A percentile compares a stretch with the other conserved stretches of the same genome.
Conservation (phyloP, 225 moss, liverwort and hornwort species). For the Straminergon stramineum region DNA sequence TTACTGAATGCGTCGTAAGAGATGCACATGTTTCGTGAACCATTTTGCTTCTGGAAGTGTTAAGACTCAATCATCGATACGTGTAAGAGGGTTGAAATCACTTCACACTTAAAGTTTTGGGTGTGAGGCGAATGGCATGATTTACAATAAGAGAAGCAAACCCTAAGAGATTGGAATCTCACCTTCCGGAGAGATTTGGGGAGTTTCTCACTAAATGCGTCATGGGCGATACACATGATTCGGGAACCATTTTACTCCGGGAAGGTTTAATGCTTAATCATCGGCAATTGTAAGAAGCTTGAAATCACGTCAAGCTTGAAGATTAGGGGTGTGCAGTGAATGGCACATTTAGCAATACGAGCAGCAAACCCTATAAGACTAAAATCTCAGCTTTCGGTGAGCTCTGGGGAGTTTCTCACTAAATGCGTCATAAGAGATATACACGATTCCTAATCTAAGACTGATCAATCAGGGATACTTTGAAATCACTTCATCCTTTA, state of each 20-base stretch:
- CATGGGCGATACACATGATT: background rate
- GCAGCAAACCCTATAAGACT: background rate
- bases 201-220: background rate
- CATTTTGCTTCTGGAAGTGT: background rate
- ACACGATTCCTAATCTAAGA: background rate
- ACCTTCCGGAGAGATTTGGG: conserved; percentile 23
- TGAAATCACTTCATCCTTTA: background rate
- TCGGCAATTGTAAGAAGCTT: background rate
- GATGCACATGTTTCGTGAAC: background rate
- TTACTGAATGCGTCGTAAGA: background rate
- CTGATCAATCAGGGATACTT: background rate
- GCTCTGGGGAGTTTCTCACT: background rate
- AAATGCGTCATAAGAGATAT: background rate
- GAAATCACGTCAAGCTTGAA: too few relatives aligned
- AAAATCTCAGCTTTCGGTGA: conserved; percentile 26
- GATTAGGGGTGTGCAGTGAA: background rate
- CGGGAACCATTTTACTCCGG: background rate
- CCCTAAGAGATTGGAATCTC: background rate
- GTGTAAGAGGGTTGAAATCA: too few relatives aligned
- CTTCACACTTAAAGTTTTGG: background rate
- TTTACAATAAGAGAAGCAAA: background rate
- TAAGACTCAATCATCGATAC: background rate
- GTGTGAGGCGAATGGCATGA: background rate
- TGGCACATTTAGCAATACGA: background rate
- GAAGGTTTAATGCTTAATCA: background rate